These are phyloP conservation scores for Isabelozyma rhagii DNA, from an alignment of 805 yeast species.

Conservation along the genomic window DNA sequence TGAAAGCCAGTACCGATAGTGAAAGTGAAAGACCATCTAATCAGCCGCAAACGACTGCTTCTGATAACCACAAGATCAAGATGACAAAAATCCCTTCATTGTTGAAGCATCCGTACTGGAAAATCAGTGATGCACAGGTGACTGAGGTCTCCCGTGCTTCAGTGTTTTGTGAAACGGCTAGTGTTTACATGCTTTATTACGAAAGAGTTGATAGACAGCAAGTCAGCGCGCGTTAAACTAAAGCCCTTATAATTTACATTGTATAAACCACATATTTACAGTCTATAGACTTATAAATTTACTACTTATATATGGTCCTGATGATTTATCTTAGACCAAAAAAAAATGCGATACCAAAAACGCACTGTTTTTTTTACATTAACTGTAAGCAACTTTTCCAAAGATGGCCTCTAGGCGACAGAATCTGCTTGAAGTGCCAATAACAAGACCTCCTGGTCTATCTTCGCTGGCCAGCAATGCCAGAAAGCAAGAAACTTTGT, in stretches of 20 bases:
- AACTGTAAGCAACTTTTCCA: background rate
- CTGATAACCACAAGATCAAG: slow-evolving; percentile 22
- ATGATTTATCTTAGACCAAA: background rate
- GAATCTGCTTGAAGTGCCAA: background rate
- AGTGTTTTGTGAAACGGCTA: slow-evolving; percentile 64
- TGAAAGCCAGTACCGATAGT: slow-evolving; percentile 6
- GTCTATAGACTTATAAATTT: too few relatives aligned
- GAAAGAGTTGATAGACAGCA: slow-evolving; percentile 48
- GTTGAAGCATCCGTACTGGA: slow-evolving; percentile 71
- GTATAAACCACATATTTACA: background rate
- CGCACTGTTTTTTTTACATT: too few relatives aligned
- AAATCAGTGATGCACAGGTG: slow-evolving; percentile 73
- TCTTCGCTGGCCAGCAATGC: background rate
- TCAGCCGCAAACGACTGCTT: background rate
- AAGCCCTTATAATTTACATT: background rate
- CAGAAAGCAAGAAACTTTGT: slow-evolving; percentile 6
- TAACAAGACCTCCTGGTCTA: background rate
- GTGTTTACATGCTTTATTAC: slow-evolving; percentile 84
- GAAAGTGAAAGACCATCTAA: slow-evolving; percentile 2
- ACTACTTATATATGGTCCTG: background rate
- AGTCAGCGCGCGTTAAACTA: slow-evolving; percentile 5
- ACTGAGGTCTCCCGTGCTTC: slow-evolving; percentile 57
- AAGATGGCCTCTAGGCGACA: background rate
- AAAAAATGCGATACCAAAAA: background rate
- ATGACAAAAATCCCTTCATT: slow-evolving; percentile 55